phyloP scores from a whole-genome alignment of 306 rosid species.

The Abrus precatorius region DNA sequence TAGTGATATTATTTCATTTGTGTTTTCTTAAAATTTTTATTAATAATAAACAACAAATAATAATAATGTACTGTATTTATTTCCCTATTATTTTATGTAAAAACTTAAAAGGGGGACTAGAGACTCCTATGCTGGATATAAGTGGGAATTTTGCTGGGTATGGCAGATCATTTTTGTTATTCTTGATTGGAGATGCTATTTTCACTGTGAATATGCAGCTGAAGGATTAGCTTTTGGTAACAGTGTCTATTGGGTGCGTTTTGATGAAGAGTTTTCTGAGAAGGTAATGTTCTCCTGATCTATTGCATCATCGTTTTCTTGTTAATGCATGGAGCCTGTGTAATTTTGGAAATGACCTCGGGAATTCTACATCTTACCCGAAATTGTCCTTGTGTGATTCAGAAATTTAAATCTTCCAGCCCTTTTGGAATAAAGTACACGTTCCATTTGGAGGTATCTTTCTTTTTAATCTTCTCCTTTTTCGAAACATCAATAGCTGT shows the following conservation, averaged over 20 bases:
- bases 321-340: neutral
- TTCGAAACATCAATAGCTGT: neutral
- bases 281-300: constrained; percentile 65
- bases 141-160: constrained; percentile 37
- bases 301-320: neutral
- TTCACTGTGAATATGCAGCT: constrained; percentile 71
- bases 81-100: neutral
- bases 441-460: constrained; percentile 90
- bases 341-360: constrained; percentile 21
- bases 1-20: constrained; percentile 3
- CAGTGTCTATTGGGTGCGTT: constrained; percentile 85
- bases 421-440: constrained; percentile 95
- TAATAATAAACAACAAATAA: neutral
- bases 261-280: constrained; percentile 84
- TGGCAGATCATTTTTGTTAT: constrained; percentile 41
- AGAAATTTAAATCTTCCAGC: constrained; percentile 88
- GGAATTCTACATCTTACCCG: constrained; percentile 45
- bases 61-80: neutral
- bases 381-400: constrained; percentile 50
- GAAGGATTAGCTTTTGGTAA: constrained; percentile 90
- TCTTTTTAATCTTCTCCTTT: constrained; percentile 8
- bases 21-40: neutral
- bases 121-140: constrained; percentile 3
- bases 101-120: neutral
- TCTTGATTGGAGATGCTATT: constrained; percentile 52